Evolutionary conservation across 2,329 filamentous ascomycete species (phyloP).

Genomic region (Cytospora chrysosperma): DNA sequence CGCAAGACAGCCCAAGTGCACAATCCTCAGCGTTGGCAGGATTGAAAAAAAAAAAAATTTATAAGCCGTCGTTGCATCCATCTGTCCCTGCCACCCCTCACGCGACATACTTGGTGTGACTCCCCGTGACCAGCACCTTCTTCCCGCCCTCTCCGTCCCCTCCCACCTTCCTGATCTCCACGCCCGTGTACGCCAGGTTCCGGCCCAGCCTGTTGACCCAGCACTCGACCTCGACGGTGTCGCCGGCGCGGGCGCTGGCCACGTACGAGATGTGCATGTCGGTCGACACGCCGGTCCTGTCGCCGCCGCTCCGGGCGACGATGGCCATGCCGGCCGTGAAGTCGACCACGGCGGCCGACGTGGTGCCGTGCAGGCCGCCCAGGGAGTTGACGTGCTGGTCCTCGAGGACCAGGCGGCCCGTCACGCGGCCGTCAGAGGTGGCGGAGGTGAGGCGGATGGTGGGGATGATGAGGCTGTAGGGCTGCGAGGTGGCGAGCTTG

Average conservation of each 20-base stretch:
- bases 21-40: too few species aligned
- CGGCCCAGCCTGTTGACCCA: constrained; percentile 65
- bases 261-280: constrained; percentile 76
- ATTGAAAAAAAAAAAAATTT: too few species aligned
- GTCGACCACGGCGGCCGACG: constrained; percentile 69
- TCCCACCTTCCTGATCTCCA: constrained; percentile 61
- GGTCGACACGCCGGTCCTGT: constrained; percentile 66
- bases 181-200: constrained; percentile 65
- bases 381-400: constrained; percentile 65
- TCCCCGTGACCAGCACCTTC: constrained; percentile 24
- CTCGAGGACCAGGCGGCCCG: constrained; percentile 47
- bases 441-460: constrained; percentile 46
- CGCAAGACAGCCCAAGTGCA: too few species aligned
- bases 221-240: constrained; percentile 67
- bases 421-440: constrained; percentile 44
- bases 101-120: constrained; percentile 25
- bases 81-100: neutral
- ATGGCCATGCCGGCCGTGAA: constrained; percentile 73
- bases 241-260: constrained; percentile 60
- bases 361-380: constrained; percentile 68
- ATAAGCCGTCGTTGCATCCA: too few species aligned
- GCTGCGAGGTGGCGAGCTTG: constrained; percentile 47
- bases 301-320: constrained; percentile 60
- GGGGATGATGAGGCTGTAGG: constrained; percentile 54
- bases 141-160: constrained; percentile 13